Conservation (phyloP, 805 yeast genomes). For the Pichia phayaonensis region DNA sequence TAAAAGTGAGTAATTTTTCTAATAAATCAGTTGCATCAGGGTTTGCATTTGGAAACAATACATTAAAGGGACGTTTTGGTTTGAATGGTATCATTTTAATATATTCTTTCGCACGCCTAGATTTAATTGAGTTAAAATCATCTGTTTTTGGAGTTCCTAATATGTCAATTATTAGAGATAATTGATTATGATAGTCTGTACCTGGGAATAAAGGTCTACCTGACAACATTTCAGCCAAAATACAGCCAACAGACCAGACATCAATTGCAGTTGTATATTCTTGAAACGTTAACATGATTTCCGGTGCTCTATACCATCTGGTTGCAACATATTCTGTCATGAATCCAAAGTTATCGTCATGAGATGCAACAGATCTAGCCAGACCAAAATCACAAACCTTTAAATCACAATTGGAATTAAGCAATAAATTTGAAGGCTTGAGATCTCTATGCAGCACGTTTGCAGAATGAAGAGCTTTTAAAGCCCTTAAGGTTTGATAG, state of each 20-base stretch:
- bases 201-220: constrained; percentile 92
- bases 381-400: constrained; percentile 93
- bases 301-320: constrained; percentile 97
- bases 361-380: constrained; percentile 60
- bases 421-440: constrained; percentile 79
- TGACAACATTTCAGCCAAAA: constrained; percentile 79
- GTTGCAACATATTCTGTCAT: constrained; percentile 98
- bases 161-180: constrained; percentile 74
- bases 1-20: constrained; percentile 68
- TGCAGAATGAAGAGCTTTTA: constrained; percentile 89
- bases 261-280: constrained; percentile 93
- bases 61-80: constrained; percentile 50
- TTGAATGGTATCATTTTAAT: constrained; percentile 70
- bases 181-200: constrained; percentile 85
- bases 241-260: constrained; percentile 96
- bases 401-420: constrained; percentile 89
- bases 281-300: constrained; percentile 90
- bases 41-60: constrained; percentile 44
- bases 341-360: constrained; percentile 62
- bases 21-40: constrained; percentile 64
- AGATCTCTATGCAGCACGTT: constrained; percentile 89
- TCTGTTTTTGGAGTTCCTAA: constrained; percentile 84
- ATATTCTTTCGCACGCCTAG: constrained; percentile 83
- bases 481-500: constrained; percentile 83
- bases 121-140: constrained; percentile 66